Conservation (phyloP, 1,284 basidiomycete species). For the Rhizopogon parksii region DNA sequence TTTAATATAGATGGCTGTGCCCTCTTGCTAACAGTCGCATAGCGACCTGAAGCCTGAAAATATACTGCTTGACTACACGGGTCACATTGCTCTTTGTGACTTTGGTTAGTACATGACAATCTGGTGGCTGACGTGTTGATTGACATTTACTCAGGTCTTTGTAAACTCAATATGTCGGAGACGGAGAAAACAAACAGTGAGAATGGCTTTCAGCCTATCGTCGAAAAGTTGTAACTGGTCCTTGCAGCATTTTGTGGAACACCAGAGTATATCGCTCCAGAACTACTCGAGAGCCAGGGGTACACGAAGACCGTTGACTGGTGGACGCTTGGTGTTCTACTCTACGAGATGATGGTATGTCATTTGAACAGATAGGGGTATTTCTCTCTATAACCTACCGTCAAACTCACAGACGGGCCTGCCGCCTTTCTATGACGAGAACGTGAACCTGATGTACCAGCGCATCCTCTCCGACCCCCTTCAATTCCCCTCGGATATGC, state of each 20-base stretch:
- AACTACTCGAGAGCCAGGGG: constrained; percentile 91
- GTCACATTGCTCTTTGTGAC: constrained; percentile 97
- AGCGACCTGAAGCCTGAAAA: constrained; percentile 97
- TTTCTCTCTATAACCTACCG: neutral
- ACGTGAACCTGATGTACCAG: constrained; percentile 97
- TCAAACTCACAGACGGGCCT: constrained; percentile 67
- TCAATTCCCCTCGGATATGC: constrained; percentile 88
- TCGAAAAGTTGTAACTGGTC: constrained; percentile 7
- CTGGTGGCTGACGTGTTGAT: neutral
- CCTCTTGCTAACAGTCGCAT: constrained; percentile 4
- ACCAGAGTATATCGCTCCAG: constrained; percentile 95
- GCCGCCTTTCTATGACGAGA: constrained; percentile 98
- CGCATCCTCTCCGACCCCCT: constrained; percentile 94
- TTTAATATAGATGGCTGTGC: neutral
- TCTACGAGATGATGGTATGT: constrained; percentile 96
- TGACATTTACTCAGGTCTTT: constrained; percentile 57
- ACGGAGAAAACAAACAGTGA: constrained; percentile 95
- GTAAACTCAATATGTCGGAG: constrained; percentile 98
- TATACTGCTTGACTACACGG: constrained; percentile 94
- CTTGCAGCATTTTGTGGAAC: constrained; percentile 93
- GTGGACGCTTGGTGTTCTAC: constrained; percentile 97
- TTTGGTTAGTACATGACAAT: constrained; percentile 51
- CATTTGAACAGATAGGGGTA: neutral
- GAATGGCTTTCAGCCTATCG: constrained; percentile 21
- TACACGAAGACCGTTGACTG: constrained; percentile 99